Conservation (phyloP, 106 monocot genomes). For the Platanthera zijinensis region DNA sequence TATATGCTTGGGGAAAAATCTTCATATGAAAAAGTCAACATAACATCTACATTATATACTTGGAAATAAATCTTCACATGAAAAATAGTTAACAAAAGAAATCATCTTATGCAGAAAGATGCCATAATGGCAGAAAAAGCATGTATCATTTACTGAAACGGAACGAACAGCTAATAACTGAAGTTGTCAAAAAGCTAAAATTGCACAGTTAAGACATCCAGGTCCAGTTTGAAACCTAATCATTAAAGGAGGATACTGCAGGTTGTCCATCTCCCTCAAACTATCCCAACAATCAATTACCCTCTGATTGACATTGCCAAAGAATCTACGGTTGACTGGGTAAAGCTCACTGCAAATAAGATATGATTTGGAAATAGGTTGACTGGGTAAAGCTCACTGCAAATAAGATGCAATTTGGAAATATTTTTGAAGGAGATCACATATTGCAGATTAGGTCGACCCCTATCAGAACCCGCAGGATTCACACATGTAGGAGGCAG, state of each 20-base stretch:
- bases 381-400: neutral
- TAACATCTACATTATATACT: neutral
- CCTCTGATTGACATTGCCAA: neutral
- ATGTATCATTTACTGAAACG: neutral
- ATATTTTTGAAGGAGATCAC: too few species aligned
- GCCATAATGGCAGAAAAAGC: neutral
- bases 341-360: neutral
- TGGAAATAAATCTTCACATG: neutral
- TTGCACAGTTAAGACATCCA: neutral
- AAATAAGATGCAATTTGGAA: neutral
- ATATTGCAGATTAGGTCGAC: too few species aligned
- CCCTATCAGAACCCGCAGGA: too few species aligned
- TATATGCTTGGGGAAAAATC: neutral
- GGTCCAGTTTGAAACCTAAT: neutral
- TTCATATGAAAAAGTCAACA: neutral
- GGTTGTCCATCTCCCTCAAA: neutral
- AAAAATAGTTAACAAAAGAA: neutral
- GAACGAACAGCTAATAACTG: neutral
- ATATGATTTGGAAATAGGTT: neutral
- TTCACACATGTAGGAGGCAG: too few species aligned
- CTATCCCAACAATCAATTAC: neutral
- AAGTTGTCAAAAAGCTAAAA: neutral
- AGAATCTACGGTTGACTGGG: neutral
- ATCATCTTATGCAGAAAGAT: neutral
- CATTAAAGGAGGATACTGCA: neutral